Evolutionary conservation across 768 basidiomycete species (phyloP), one percentile per base, ranked within the genome.

Genomic region (Macrolepiota albuminosa): DNA sequence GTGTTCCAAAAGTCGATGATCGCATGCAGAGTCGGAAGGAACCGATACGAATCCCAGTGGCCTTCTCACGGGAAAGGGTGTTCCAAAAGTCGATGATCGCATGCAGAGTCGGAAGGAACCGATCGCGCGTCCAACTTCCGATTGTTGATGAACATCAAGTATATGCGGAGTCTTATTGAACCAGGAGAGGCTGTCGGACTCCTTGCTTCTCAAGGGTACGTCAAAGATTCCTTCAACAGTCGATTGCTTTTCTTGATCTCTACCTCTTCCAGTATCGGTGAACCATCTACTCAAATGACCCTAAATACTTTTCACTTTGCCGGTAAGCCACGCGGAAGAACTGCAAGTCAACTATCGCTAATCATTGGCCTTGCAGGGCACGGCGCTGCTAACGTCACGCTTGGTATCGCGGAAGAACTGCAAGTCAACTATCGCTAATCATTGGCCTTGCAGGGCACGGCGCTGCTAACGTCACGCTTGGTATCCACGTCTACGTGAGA

Each of bases 231-330:
- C 26, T 16, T 13, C n/a, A 10, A 7, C 24, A 39, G 37, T 16
- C 10, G 10, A 47, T 43, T 18, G 31, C 18, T 26, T 43, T 43
- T 6, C n/a, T 31, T 56, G 16, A 57, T 63, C 47, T 49, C 11
- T 63, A 48, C 48, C 10, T 56, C 55, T n/a, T 54, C 8, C 61
- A 98, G 97, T 75, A 85, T 99, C 46, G 97, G 97, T 54, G 97
- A 99, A 72, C 97, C 97, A 5, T 99, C 97, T 16, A 99, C 97
- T 0, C 97, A 99, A 72, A 99, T 99, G 97, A 99, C 97, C 9
- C 76, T 99, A 63, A 99, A 99, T 71, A 99, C 97, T 13, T 99
- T 99, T 85, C 97, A 99, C 78, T 95, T 99, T 68, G 97, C 97
- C 66, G 96, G 94, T 87, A 72, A 67, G 59, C 29, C 33, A 42